phyloP scores from a whole-genome alignment of 129 eudicot genomes.

The Solidago caesia region DNA sequence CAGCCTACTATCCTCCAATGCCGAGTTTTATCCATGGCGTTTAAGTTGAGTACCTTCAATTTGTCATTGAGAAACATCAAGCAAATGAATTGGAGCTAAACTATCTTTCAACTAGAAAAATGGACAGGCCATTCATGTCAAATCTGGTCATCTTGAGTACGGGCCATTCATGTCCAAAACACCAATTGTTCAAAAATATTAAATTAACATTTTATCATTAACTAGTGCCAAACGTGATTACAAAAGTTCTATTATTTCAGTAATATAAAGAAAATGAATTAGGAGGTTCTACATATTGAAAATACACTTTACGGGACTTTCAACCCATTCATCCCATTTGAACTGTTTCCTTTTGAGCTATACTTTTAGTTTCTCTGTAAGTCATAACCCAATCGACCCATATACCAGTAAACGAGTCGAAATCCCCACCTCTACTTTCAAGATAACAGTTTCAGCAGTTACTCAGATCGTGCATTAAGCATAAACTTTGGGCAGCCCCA shows the following conservation, averaged over 20 bases:
- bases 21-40: conserved; percentile 81
- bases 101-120: not conserved
- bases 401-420: not conserved
- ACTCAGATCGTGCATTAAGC: conserved; percentile 6
- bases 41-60: conserved; percentile 71
- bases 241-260: no score
- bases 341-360: not conserved
- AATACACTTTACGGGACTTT: not conserved
- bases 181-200: no score
- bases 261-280: no score
- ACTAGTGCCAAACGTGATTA: no score
- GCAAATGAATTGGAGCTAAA: not conserved
- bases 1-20: conserved; percentile 95
- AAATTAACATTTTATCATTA: no score
- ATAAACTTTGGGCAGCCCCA: not conserved
- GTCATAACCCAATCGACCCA: not conserved
- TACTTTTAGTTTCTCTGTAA: not conserved
- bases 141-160: no score
- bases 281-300: no score
- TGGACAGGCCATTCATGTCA: no score
- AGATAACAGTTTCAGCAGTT: not conserved
- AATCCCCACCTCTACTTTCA: not conserved
- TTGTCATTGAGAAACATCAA: conserved; percentile 1
- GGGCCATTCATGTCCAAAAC: no score
- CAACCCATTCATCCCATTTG: not conserved